Base-by-base conservation (phyloP, 768 basidiomycete genomes). In the Trametes cingulata region DNA sequence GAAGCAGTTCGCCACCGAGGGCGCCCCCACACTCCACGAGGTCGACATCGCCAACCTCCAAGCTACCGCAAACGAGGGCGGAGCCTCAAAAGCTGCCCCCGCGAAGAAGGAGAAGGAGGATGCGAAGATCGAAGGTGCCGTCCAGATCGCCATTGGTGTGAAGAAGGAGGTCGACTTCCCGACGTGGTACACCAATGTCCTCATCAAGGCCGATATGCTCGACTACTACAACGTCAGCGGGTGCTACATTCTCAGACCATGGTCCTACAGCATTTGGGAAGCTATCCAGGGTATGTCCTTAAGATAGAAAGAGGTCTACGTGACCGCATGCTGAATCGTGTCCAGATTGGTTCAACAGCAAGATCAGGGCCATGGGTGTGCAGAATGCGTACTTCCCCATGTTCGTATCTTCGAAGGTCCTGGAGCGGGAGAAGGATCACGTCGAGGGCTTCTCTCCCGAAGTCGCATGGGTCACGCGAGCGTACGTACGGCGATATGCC, bases 401-500 rank as follows among this genome's bases (percentile, higher is more conserved):
- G 93, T 98, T 98, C 68, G 91, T 99, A 35, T 95, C 95, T 0
- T 75, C 83, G 58, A 93, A 91, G 57, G 91, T 95, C 24, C 83
- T 99, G 57, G 95, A 99, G 75, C 84, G 91, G 53, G 97, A 99
- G 75, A 98, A 98, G 78, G 87, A 98, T 68, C 97, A 99, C 73
- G 93, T 99, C 60, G 97, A 98, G 73, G 97, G 97, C 2, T 99
- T 99, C 78, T 96, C 96, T 58, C 95, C 97, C 3, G 97, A 99
- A 75, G 97, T 99, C 35, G 97, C 97, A n/a, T 99, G 97, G 97
- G 97, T 99, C 57, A 99, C 97, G 24, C 82, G 85, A 75, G 96
- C 96, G 91, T 94, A 69, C 71, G 92, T 64, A 27, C 29, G 29
- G 10, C 10, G 29, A 33, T 24, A 10, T 8, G n/a, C 12, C 2